Conservation (phyloP, 2,329 filamentous ascomycete species). For the Esteya vermicola region DNA sequence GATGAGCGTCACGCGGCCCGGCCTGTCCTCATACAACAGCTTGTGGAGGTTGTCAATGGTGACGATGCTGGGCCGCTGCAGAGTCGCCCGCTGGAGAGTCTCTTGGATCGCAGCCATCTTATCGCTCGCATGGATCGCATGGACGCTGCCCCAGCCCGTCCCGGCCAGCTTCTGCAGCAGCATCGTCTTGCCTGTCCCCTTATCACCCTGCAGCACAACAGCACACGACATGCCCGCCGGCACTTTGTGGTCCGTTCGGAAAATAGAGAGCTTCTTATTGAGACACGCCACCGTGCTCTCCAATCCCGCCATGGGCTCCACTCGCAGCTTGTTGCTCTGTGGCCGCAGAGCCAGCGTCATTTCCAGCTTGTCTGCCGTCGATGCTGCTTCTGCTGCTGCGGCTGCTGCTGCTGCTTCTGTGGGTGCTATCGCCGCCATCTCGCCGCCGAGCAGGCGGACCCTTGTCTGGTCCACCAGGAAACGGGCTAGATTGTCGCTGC, state of each 20-base stretch:
- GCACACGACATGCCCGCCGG: conserved; percentile 25
- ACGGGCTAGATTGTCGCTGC: conserved; percentile 27
- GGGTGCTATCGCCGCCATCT: neutral
- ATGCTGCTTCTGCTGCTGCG: too few relatives aligned
- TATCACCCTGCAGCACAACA: conserved; percentile 65
- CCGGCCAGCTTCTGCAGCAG: conserved; percentile 54
- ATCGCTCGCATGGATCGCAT: conserved; percentile 41
- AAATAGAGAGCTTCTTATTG: conserved; percentile 43
- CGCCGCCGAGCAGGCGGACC: conserved; percentile 18
- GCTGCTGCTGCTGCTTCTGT: neutral
- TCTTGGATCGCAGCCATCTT: conserved; percentile 48
- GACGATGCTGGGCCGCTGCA: conserved; percentile 60
- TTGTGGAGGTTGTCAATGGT: conserved; percentile 66
- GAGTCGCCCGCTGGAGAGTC: conserved; percentile 53
- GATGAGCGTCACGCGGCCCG: conserved; percentile 34
- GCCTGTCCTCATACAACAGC: conserved; percentile 47
- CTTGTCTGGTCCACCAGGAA: conserved; percentile 19
- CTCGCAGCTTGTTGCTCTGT: conserved; percentile 14
- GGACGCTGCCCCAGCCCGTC: conserved; percentile 56
- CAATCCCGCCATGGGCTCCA: conserved; percentile 53
- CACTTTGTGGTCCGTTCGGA: conserved; percentile 15
- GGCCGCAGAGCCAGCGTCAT: too few relatives aligned
- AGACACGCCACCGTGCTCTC: conserved; percentile 47
- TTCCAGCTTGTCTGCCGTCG: too few relatives aligned
- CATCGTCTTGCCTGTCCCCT: conserved; percentile 73